These are phyloP conservation scores for Apiotrichum siamense DNA, from an alignment of 1,284 basidiomycete species.

Conservation along the genomic window DNA sequence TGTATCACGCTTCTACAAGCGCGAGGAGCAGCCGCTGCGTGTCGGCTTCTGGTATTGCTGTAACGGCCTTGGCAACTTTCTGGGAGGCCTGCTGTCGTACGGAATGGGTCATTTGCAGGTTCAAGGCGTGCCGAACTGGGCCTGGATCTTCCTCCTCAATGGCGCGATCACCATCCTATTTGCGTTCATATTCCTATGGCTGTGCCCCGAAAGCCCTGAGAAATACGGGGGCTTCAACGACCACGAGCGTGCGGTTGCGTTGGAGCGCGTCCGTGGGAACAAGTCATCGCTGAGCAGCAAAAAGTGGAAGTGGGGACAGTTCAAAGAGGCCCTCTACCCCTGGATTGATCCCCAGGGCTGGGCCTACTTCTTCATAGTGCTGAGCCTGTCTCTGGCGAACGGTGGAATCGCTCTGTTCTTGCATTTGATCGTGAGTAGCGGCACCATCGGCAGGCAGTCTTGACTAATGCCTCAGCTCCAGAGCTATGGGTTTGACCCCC, in stretches of 20 bases:
- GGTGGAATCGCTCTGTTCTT: constrained; percentile 24
- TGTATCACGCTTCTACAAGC: constrained; percentile 38
- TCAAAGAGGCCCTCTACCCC: constrained; percentile 29
- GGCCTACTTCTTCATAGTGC: constrained; percentile 13
- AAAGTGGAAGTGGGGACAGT: constrained; percentile 37
- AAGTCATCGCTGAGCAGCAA: constrained; percentile 29
- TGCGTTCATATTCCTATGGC: constrained; percentile 24
- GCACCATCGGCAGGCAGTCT: neutral
- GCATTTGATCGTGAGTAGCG: constrained; percentile 19
- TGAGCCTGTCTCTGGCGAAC: constrained; percentile 23
- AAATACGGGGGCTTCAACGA: constrained; percentile 21
- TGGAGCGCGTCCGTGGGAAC: constrained; percentile 37
- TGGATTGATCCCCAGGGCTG: constrained; percentile 33
- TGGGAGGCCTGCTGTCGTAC: constrained; percentile 35
- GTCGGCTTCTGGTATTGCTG: constrained; percentile 37
- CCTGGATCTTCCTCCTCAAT: constrained; percentile 38
- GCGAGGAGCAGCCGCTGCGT: constrained; percentile 40
- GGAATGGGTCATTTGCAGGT: constrained; percentile 33
- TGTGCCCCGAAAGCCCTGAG: constrained; percentile 35
- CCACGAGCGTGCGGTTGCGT: constrained; percentile 27
- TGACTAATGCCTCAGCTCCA: constrained; percentile 20
- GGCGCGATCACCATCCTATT: constrained; percentile 33
- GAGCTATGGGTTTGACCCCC: constrained; percentile 31
- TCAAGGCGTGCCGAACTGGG: constrained; percentile 22
- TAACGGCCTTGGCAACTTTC: constrained; percentile 32